Evolutionary conservation across 2,329 filamentous ascomycete species (phyloP).

Genomic region (Penicillium sp.): DNA sequence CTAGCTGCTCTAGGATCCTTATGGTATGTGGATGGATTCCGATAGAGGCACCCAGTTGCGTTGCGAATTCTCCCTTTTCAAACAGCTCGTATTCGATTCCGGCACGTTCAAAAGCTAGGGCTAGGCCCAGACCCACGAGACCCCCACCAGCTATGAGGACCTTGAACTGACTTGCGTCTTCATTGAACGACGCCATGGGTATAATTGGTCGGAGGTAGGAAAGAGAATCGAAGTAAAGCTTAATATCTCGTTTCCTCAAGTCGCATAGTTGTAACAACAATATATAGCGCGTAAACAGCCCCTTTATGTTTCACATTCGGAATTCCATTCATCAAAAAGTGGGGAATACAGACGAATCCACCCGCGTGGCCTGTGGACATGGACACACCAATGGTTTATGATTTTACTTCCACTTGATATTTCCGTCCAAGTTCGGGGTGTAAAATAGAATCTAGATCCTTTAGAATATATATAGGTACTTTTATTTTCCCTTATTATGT

Average conservation of each 20-base stretch:
- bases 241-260: neutral
- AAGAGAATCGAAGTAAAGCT: neutral
- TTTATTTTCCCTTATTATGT: neutral
- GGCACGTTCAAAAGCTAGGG: slow-evolving; percentile 12
- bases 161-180: slow-evolving; percentile 4
- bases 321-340: neutral
- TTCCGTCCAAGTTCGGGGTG: fast-evolving
- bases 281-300: neutral
- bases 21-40: slow-evolving; percentile 7
- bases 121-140: slow-evolving; percentile 13
- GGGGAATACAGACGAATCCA: neutral
- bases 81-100: slow-evolving; percentile 17
- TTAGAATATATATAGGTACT: neutral
- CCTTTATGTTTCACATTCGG: neutral
- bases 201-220: neutral
- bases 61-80: slow-evolving; percentile 15
- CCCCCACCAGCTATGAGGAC: slow-evolving; percentile 15
- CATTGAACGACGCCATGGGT: neutral
- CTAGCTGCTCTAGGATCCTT: slow-evolving; percentile 12
- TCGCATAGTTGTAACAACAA: neutral
- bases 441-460: neutral
- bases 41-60: slow-evolving; percentile 8
- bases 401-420: neutral
- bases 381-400: neutral
- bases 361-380: no score